Conservation (phyloP, 2,329 filamentous ascomycete genomes). For the Epichloe gansuensis region DNA sequence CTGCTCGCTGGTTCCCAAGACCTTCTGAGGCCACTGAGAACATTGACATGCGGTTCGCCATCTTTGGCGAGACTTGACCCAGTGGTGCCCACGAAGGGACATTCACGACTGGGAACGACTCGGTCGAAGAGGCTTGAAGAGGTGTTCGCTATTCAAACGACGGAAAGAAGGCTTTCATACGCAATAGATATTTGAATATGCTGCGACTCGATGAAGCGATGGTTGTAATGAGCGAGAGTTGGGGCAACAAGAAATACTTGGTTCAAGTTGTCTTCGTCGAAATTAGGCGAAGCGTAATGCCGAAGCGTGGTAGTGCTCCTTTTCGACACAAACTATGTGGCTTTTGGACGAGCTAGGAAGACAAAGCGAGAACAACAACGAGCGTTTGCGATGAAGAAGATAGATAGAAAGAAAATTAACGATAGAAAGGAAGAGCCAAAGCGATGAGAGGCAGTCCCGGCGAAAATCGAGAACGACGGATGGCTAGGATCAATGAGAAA, state of each 20-base stretch:
- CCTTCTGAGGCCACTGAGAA: slow-evolving; percentile 56
- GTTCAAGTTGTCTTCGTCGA: not conserved
- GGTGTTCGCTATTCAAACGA: not conserved
- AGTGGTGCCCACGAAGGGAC: slow-evolving; percentile 26
- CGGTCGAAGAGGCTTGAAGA: not conserved
- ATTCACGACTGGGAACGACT: slow-evolving; percentile 17
- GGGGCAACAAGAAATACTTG: not conserved
- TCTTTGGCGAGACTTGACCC: slow-evolving; percentile 18
- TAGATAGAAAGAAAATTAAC: slow-evolving; percentile 16
- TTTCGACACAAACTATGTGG: not conserved
- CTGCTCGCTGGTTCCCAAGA: slow-evolving; percentile 40
- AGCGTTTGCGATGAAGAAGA: not conserved
- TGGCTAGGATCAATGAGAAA: slow-evolving; percentile 8
- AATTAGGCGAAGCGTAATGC: not conserved
- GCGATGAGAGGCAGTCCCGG: slow-evolving; percentile 41
- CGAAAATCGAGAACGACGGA: slow-evolving; percentile 7
- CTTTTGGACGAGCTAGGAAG: not conserved
- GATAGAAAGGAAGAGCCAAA: slow-evolving; percentile 35
- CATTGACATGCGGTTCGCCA: slow-evolving; percentile 56
- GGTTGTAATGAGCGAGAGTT: not conserved
- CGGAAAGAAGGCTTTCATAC: not conserved
- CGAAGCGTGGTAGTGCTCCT: not conserved
- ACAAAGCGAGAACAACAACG: not conserved
- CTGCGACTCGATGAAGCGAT: not conserved
- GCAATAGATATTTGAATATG: not conserved